Evolutionary conservation across 441 rosid genomes (phyloP).

Genomic region (Adansonia madagascariensis): DNA sequence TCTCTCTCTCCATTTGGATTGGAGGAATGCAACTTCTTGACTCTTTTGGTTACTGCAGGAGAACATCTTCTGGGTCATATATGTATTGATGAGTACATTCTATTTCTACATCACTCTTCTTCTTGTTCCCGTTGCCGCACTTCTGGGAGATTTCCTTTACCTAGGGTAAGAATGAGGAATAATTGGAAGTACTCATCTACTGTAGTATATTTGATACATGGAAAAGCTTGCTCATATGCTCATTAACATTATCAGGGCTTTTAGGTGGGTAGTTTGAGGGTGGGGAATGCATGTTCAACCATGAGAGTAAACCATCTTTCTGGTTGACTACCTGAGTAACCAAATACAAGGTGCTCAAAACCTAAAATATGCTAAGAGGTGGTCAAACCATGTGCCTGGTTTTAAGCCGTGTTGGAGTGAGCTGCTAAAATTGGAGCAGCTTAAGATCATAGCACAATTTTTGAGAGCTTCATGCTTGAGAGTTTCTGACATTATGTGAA

Average conservation of each 20-base stretch:
- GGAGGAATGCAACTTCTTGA: background rate
- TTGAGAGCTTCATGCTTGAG: background rate
- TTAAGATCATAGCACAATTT: background rate
- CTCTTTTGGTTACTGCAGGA: conserved; percentile 56
- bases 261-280: background rate
- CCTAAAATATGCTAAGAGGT: background rate
- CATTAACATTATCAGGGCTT: background rate
- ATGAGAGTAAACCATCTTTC: background rate
- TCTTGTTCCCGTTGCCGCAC: conserved; percentile 83
- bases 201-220: conserved; percentile 4
- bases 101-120: conserved; percentile 79
- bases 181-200: conserved; percentile 8
- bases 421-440: background rate
- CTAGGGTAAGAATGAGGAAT: conserved; percentile 64
- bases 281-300: background rate
- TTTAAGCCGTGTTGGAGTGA: background rate
- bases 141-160: conserved; percentile 87
- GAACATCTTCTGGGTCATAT: conserved; percentile 81
- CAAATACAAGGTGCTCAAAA: background rate
- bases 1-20: background rate
- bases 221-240: background rate
- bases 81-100: conserved; percentile 82
- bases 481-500: background rate
- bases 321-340: background rate
- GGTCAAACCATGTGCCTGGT: background rate